Evolutionary conservation across 1,139 yeast species (phyloP).

Genomic region (Magnusiomyces sp.): DNA sequence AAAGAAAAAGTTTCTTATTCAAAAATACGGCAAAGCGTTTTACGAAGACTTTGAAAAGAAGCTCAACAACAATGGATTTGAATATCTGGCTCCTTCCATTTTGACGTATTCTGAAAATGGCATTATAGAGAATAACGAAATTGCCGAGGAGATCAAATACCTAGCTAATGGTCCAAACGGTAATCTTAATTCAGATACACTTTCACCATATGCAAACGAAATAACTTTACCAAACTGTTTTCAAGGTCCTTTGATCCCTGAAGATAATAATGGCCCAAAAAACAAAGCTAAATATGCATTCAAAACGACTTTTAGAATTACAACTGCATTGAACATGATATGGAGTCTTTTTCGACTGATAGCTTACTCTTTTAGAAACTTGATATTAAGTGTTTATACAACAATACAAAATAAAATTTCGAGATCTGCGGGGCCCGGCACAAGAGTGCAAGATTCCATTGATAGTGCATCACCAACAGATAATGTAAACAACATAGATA

Average conservation of each 20-base stretch:
- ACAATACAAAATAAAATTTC: constrained; percentile 5
- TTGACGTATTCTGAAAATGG: constrained; percentile 7
- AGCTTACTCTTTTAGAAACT: not conserved
- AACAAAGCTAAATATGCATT: too few relatives aligned
- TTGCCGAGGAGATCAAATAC: not conserved
- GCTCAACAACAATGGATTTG: not conserved
- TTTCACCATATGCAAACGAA: too few relatives aligned
- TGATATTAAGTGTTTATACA: not conserved
- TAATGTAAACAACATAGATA: too few relatives aligned
- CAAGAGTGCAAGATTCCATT: too few relatives aligned
- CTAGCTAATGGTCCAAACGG: too few relatives aligned
- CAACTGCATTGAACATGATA: not conserved
- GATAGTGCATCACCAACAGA: too few relatives aligned
- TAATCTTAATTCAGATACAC: too few relatives aligned
- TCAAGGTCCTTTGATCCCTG: too few relatives aligned
- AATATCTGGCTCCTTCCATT: not conserved
- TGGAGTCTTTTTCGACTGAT: not conserved
- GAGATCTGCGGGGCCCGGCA: constrained; percentile 1
- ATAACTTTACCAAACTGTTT: too few relatives aligned
- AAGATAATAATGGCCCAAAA: too few relatives aligned
- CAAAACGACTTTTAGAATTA: too few relatives aligned
- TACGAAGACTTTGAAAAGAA: not conserved
- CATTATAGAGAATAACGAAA: not conserved
- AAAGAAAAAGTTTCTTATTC: too few relatives aligned
- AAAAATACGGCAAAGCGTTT: not conserved